Evolutionary conservation across 2,329 filamentous ascomycete species (phyloP), one percentile per base, ranked within the genome.

Genomic region (Arthrobotrys megalospora): DNA sequence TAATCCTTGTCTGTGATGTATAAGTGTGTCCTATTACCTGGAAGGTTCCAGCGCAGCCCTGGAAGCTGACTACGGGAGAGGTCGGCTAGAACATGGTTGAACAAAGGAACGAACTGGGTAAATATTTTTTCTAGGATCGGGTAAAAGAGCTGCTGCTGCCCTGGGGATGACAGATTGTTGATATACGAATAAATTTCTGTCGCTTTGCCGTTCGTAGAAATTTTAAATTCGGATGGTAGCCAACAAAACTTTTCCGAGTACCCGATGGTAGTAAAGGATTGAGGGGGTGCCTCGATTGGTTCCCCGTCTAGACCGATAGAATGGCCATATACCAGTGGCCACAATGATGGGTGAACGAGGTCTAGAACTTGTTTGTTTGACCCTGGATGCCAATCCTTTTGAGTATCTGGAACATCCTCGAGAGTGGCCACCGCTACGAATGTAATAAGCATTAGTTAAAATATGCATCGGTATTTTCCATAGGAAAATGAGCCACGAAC

Each of bases 331-430:
- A 88, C 81, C 0, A 92, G 82, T 0, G 90, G 89, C 79, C 87
- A 92, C 6, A 91, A 84, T 0, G 89, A 91, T 0, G 90, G 90
- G 80, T 92, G 87, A 3, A 92, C 86, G 0, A 92, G 83, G 81
- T 92, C 88, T 0, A 90, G 86, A 1, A 92, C 89, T 76, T 86
- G 87, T 0, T 84, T 83, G 34, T 89, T 84, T 0, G 88, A 89
- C 2, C 86, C 85, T 0, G 90, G 90, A 82, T 91, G 89, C 86
- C 88, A 92, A 82, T 91, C 90, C 78, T 87, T 87, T 36, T 84
- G 64, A 0, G 83, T 64, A 7, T 87, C 86, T 0, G 87, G 86
- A 0, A 88, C 85, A 14, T 87, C 82, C 73, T 90, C 87, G 0
- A 92, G 84, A 0, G 81, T 81, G 0, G 82, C 81, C 32, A 88